Evolutionary conservation across 2,329 filamentous ascomycete genomes (phyloP).

Genomic region (Penicillium sclerotiorum): DNA sequence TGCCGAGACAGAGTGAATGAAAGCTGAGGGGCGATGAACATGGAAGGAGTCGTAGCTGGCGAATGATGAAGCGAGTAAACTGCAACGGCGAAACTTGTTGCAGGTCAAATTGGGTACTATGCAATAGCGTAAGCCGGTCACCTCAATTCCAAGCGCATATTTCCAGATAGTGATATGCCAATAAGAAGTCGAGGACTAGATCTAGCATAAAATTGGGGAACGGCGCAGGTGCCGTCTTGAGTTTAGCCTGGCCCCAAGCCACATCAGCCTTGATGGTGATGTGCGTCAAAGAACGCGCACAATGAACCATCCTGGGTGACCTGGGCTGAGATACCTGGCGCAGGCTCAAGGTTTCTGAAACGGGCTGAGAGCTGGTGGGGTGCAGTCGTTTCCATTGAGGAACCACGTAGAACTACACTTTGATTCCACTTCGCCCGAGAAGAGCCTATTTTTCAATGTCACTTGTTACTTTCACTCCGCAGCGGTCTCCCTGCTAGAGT

Average conservation of each 20-base stretch:
- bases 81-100: conserved; percentile 8
- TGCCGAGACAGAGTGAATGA: conserved; percentile 2
- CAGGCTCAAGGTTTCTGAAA: conserved; percentile 25
- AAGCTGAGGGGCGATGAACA: neutral
- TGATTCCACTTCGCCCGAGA: no score
- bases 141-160: conserved; percentile 10
- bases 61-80: conserved; percentile 22
- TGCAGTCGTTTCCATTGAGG: neutral
- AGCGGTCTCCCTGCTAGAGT: conserved; percentile 14
- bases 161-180: conserved; percentile 11
- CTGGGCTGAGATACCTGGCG: conserved; percentile 10
- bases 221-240: conserved; percentile 15
- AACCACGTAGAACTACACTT: neutral
- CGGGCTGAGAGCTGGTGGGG: conserved; percentile 17
- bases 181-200: conserved; percentile 12
- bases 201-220: conserved; percentile 16
- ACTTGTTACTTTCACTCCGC: conserved; percentile 3
- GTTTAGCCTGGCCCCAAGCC: conserved; percentile 10
- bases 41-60: neutral
- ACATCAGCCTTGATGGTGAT: conserved; percentile 1
- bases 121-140: conserved; percentile 11
- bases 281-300: conserved; percentile 7
- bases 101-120: conserved; percentile 11
- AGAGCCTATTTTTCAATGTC: conserved; percentile 3
- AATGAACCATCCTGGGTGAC: conserved; percentile 10